phyloP scores from a whole-genome alignment of 768 basidiomycete genomes.

The Boletus pseudo-olivaceus region DNA sequence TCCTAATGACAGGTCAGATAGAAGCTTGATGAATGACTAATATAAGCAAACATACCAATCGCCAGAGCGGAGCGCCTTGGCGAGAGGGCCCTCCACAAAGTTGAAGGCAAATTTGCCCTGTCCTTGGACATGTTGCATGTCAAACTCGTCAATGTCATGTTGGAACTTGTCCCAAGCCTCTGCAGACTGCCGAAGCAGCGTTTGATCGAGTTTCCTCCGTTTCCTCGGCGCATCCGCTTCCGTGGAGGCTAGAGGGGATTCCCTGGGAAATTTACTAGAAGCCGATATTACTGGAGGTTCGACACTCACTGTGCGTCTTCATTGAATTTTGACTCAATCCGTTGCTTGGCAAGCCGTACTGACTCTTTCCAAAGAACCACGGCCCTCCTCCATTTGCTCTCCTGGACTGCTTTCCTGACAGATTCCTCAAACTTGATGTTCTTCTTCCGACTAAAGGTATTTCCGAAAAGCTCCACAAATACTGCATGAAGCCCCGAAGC shows the following conservation, averaged over 20 bases:
- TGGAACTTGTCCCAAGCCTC: constrained; percentile 67
- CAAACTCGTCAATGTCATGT: constrained; percentile 71
- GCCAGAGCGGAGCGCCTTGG: constrained; percentile 82
- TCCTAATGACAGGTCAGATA: constrained; percentile 45
- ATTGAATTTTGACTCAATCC: constrained; percentile 41
- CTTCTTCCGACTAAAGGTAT: constrained; percentile 85
- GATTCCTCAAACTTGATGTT: constrained; percentile 84
- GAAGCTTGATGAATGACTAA: neutral
- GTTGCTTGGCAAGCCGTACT: constrained; percentile 61
- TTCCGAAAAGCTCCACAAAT: constrained; percentile 78
- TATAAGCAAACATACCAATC: constrained; percentile 66
- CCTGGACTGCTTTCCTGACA: constrained; percentile 75
- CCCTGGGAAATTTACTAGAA: constrained; percentile 5
- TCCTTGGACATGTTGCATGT: constrained; percentile 82
- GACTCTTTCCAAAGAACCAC: constrained; percentile 84
- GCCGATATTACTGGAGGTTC: neutral
- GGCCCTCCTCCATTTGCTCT: constrained; percentile 81
- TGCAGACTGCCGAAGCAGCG: constrained; percentile 41
- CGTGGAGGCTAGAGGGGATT: constrained; percentile 27
- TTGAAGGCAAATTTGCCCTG: constrained; percentile 90
- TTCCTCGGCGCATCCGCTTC: constrained; percentile 57
- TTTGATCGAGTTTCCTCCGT: constrained; percentile 58
- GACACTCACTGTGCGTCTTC: constrained; percentile 28
- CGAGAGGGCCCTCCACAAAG: constrained; percentile 95
- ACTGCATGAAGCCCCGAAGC: constrained; percentile 64